These are phyloP conservation scores for Zymoseptoria ardabiliae DNA, from an alignment of 2,329 filamentous ascomycete species.

Conservation along the genomic window DNA sequence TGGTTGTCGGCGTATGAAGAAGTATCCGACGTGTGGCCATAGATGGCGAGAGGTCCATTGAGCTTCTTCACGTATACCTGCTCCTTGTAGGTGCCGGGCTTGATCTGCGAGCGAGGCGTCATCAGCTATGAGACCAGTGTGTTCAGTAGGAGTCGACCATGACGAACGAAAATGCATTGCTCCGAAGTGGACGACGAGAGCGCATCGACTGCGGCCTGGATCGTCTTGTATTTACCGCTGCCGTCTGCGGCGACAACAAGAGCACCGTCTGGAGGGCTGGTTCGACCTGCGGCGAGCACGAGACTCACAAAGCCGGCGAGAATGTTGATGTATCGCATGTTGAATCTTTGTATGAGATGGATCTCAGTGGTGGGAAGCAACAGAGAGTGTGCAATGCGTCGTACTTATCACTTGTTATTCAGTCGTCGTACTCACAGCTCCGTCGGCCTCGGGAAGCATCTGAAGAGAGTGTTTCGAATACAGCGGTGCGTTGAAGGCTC, in stretches of 20 bases:
- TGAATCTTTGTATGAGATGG: background rate
- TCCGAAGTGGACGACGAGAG: slow-evolving; percentile 46
- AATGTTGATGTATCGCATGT: slow-evolving; percentile 10
- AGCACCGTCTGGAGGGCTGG: slow-evolving; percentile 44
- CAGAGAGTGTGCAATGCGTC: background rate
- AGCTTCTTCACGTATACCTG: slow-evolving; percentile 49
- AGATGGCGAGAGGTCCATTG: slow-evolving; percentile 46
- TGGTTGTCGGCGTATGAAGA: slow-evolving; percentile 48
- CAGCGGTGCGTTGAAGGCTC: background rate
- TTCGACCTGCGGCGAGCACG: slow-evolving; percentile 30
- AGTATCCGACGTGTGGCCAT: slow-evolving; percentile 52
- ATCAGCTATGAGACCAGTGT: background rate
- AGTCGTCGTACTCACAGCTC: background rate
- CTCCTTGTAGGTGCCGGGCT: slow-evolving; percentile 53
- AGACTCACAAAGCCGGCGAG: slow-evolving; percentile 11
- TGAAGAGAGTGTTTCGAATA: background rate
- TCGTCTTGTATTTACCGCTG: slow-evolving; percentile 37
- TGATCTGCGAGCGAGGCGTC: slow-evolving; percentile 43
- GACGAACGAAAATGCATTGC: slow-evolving; percentile 45
- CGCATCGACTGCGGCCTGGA: slow-evolving; percentile 53
- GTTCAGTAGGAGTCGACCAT: background rate
- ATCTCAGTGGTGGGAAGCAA: background rate
- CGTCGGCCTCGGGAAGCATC: background rate
- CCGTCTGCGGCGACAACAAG: slow-evolving; percentile 39
- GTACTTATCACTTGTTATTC: background rate